Evolutionary conservation across 1,284 basidiomycete genomes (phyloP), one percentile per base, ranked within the genome.

Genomic region (Quambalaria eucalypti): DNA sequence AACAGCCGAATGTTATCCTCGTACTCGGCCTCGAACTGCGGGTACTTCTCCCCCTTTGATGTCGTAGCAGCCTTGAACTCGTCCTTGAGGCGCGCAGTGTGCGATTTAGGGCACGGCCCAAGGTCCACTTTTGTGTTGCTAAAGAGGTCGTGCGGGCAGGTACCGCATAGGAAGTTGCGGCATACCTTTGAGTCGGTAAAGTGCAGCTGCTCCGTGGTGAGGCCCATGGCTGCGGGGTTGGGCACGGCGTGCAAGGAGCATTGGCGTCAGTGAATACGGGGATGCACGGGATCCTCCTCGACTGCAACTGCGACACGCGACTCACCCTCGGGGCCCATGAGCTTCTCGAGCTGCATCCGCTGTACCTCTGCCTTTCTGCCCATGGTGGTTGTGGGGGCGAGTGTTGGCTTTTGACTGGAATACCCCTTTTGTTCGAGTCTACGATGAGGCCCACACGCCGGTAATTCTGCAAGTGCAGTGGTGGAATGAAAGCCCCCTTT

Each of bases 91-190:
- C 90, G 85, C 68, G 95, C 90, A 6, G 88, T 90, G 76, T 99
- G 95, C 21, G 90, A 90, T 76, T 93, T 93, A 2, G 95, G 90
- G 76, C 95, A 99, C 52, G 92, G 87, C 25, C 95, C 95, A 10
- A 99, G 81, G 78, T 99, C 95, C 89, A 98, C 98, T 93, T 97
- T 97, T 1, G 95, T 99, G 76, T 99, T 99, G 50, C 91, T 95
- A 78, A 98, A 98, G 40, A 98, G 82, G 7, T 91, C 85, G 77
- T 99, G 95, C 3, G 95, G 91, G 76, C 95, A 99, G 21, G 89
- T 92, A 52, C 95, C 95, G 71, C 95, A 98, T 28, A 98, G 80
- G 80, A 91, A 98, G 79, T 98, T 96, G 72, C 89, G 83, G 82
- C 95, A 98, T n/a, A 98, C 95, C 82, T 97, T 97, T 69, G 91